Base-by-base conservation (phyloP, 164 flowering plant genomes). In the Liriodendron chinense region DNA sequence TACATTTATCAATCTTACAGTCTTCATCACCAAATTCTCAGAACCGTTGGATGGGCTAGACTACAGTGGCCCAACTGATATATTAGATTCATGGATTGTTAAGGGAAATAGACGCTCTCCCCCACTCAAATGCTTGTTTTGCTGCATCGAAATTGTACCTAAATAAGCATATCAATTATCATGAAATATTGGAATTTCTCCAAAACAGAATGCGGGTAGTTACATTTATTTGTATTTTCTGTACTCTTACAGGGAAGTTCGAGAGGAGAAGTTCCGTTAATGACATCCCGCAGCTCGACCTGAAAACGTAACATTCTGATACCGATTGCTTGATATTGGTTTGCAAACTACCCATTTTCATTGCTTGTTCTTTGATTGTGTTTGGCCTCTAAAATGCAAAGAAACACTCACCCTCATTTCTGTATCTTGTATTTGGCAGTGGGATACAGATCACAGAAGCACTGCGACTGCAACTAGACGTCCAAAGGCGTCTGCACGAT, bases 401-500 rank as follows among this genome's bases (percentile, higher is more conserved):
- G 43, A 21, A 9, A 47, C 3, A 65, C 34, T 72, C 25, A 65
- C 47, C 43, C 20, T 8, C 9, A 34, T 28, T 65, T 47, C 50
- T 16, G 21, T 23, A 20, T 23, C 61, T 10, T 22, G 61, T 69
- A 43, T 72, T 24, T 69, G 21, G 64, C 88, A 92, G 97, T 47
- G 87, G 92, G 47, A 65, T 87, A 72, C 90, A 91, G 75, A 84
- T 92, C 28, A 85, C 74, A 68, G 98, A 91, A 76, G 96, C 98
- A 21, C 77, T 94, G 72, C 87, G 86, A 43, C 56, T 90, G 78
- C 98, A 94, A 72, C 79, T 92, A 68, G 96, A 91, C 26, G 92
- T 91, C 21, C 98, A 94, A 75, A 87, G 86, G 87, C 84, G 83
- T 72, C 94, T 92, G 47, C 96, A 92, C 72, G 96, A 94, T 74